Evolutionary conservation across 75 land plant genomes (phyloP), one percentile per base, ranked within the genome.

Genomic region (Gnetum montanum): DNA sequence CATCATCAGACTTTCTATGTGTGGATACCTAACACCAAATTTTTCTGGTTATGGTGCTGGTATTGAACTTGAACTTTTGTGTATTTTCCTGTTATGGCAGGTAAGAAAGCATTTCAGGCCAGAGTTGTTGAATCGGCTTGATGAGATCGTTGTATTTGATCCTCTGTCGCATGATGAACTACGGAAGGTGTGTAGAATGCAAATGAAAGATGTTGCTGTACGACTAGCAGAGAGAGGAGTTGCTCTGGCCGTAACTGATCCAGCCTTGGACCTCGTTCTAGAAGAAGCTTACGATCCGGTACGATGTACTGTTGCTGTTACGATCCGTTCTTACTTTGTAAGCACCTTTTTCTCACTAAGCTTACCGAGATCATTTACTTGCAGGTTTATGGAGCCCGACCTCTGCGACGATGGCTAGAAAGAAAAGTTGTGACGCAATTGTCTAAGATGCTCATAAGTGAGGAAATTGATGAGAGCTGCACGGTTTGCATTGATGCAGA

Each of bases 371-470:
- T n/a, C n/a, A n/a, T n/a, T n/a, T 10, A n/a, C 4, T 23, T 61
- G 10, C 73, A 91, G 97, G 86, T 89, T 19, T 95, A 83, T 65
- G 99, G 99, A 49, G 96, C 96, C 6, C 78, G 99, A 10, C 96
- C 99, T 0, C 70, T 95, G 3, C 79, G 99, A 33, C 73, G 99
- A 19, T 95, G 91, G 91, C 46, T 95, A 59, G 99, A 95, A 80
- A 87, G 73, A 54, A 83, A 60, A 61, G 99, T 95, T 26, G 99
- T 95, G 46, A 95, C 96, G 2, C 72, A 95, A 46, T 54, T 95
- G 34, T 95, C 99, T 18, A 70, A 34, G 43, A 89, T 94, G 98
- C 76, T 94, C 4, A 68, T 94, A 8, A 72, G 57, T 40, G 98
- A 69, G 3, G 96, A 85, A 37, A 82, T 94, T 34, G 98, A 89